Conservation (phyloP, 139 green algal genomes). For the Haematococcus lacustris region DNA sequence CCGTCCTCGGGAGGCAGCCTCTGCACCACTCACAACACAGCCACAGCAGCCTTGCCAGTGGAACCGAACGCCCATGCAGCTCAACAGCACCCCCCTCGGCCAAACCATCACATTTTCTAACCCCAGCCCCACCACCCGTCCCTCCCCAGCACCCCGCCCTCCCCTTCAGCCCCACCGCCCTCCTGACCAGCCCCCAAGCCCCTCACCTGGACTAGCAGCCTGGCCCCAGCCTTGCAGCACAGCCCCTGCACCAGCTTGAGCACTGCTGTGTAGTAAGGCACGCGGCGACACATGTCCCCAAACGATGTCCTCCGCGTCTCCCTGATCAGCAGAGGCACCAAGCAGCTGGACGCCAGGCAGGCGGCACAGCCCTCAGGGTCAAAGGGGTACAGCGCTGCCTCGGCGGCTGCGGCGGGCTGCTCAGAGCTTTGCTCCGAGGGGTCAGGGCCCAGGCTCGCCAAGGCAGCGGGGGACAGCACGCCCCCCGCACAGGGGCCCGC, state of each 20-base stretch:
- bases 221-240: conserved; percentile 5
- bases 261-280: conserved; percentile 40
- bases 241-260: conserved; percentile 34
- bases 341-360: conserved; percentile 7
- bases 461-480: too few relatives aligned
- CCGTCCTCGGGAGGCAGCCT: too few relatives aligned
- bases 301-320: conserved; percentile 52
- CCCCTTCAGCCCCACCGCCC: too few relatives aligned
- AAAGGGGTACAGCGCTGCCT: conserved; percentile 2
- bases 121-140: too few relatives aligned
- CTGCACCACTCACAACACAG: too few relatives aligned
- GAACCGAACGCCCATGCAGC: not conserved
- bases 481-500: too few relatives aligned
- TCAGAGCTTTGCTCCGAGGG: too few relatives aligned
- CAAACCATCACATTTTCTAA: not conserved
- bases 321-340: conserved; percentile 37
- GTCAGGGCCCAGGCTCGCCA: too few relatives aligned
- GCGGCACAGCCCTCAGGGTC: conserved; percentile 5
- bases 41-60: not conserved
- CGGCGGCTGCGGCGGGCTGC: too few relatives aligned
- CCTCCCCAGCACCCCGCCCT: too few relatives aligned
- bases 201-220: too few relatives aligned
- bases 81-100: not conserved
- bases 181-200: too few relatives aligned
- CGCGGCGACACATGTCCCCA: not conserved